A percentile compares a stretch with the other conserved stretches of the same genome.
Evolutionary conservation across 1,284 basidiomycete species (phyloP).

Genomic region (Taiwanofungus camphoratus): DNA sequence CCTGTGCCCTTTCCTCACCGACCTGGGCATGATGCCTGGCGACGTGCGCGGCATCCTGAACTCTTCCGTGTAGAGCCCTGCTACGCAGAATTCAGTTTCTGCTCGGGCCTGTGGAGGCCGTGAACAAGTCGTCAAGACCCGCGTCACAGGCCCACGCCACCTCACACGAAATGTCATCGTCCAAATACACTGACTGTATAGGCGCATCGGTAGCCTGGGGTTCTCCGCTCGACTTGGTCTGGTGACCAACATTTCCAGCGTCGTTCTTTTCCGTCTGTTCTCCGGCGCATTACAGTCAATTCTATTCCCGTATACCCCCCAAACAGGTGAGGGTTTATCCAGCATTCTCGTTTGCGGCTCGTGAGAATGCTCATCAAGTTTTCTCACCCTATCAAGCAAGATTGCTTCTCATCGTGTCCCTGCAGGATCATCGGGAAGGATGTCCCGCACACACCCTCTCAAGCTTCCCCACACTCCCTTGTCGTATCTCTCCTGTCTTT

Average conservation of each 20-base stretch:
- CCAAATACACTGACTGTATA: background rate
- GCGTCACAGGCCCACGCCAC: too few species aligned
- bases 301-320: constrained; percentile 1
- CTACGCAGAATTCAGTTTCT: too few species aligned
- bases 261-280: background rate
- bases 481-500: constrained; percentile 7
- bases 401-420: constrained; percentile 7
- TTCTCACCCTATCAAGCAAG: background rate
- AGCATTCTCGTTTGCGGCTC: background rate
- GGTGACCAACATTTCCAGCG: background rate
- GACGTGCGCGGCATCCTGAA: constrained; percentile 92
- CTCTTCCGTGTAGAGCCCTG: constrained; percentile 38
- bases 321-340: background rate
- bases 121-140: too few species aligned
- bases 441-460: constrained; percentile 7
- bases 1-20: constrained; percentile 87
- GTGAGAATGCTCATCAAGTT: too few species aligned
- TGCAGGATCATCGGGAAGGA: constrained; percentile 6
- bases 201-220: background rate
- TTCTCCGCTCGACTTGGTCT: constrained; percentile 1
- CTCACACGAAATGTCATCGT: too few species aligned
- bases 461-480: constrained; percentile 4
- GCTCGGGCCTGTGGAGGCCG: too few species aligned
- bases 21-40: constrained; percentile 69
- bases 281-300: background rate